A percentile compares a stretch with the other conserved stretches of the same genome.
Evolutionary conservation across 495 filamentous ascomycete species (phyloP).

Genomic region (Glarea lozoyensis): DNA sequence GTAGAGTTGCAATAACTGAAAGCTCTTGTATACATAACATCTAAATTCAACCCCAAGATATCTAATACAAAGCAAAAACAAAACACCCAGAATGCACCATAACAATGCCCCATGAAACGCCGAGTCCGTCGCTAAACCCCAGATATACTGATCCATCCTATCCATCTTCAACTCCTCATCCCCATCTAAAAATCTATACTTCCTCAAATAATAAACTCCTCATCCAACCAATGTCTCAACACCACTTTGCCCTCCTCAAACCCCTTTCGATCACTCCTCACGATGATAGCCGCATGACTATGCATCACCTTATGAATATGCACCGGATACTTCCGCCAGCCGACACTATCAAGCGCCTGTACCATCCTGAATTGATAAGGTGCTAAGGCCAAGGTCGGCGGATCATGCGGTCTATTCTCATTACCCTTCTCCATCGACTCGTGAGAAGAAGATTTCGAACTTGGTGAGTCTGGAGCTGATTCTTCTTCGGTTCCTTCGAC

Average conservation of each 20-base stretch:
- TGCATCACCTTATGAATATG: conserved; percentile 76
- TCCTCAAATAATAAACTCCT: conserved; percentile 63
- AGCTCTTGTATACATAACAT: too few relatives aligned
- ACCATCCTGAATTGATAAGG: conserved; percentile 78
- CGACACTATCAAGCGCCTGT: conserved; percentile 61
- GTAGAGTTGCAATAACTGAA: too few relatives aligned
- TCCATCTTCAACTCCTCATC: too few relatives aligned
- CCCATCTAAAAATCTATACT: too few relatives aligned
- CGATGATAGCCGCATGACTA: conserved; percentile 85
- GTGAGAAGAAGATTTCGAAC: conserved; percentile 7
- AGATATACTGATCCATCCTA: too few relatives aligned
- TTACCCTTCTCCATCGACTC: conserved; percentile 4
- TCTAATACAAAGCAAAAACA: too few relatives aligned
- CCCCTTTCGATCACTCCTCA: conserved; percentile 49
- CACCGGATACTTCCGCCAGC: conserved; percentile 75
- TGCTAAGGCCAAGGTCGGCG: conserved; percentile 68
- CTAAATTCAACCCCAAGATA: too few relatives aligned
- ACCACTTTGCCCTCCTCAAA: conserved; percentile 75
- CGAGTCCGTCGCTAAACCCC: too few relatives aligned
- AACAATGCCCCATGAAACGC: too few relatives aligned
- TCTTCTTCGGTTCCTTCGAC: conserved; percentile 16
- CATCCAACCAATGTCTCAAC: conserved; percentile 69
- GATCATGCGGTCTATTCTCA: conserved; percentile 23
- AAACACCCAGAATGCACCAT: too few relatives aligned
- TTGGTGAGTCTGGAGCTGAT: conserved; percentile 10